Conservation (phyloP, 352 stramenopile genomes). For the Peronospora destructor region DNA sequence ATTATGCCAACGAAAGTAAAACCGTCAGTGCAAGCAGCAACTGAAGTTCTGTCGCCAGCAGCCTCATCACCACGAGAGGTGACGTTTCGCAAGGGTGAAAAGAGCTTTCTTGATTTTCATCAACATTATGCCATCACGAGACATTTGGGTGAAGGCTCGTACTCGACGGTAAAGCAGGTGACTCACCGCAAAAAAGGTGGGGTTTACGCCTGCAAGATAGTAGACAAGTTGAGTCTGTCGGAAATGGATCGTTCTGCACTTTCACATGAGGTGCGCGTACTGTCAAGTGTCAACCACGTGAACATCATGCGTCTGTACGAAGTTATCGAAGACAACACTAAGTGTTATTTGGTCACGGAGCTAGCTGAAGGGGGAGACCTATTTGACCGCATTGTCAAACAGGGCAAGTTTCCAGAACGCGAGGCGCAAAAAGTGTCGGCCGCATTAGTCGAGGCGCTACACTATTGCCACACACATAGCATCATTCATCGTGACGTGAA, state of each 20-base stretch:
- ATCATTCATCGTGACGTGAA: constrained; percentile 86
- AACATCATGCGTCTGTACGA: constrained; percentile 90
- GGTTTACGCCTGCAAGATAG: constrained; percentile 76
- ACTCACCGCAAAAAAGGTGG: constrained; percentile 72
- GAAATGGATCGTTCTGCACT: constrained; percentile 63
- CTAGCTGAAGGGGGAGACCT: constrained; percentile 88
- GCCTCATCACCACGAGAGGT: constrained; percentile 21
- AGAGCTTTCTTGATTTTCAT: constrained; percentile 80
- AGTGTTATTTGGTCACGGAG: constrained; percentile 98
- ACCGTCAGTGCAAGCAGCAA: neutral
- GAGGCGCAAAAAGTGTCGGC: constrained; percentile 65
- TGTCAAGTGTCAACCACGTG: constrained; percentile 67
- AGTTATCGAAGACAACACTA: constrained; percentile 90
- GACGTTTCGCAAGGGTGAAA: constrained; percentile 65
- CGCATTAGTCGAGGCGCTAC: constrained; percentile 80
- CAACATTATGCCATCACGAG: constrained; percentile 74
- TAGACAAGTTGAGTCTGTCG: constrained; percentile 73
- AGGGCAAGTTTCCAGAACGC: constrained; percentile 58
- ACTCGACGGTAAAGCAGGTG: constrained; percentile 85
- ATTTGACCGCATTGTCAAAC: constrained; percentile 83
- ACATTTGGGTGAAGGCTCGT: constrained; percentile 80
- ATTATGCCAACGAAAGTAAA: constrained; percentile 6
- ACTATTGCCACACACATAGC: constrained; percentile 88
- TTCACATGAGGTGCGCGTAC: constrained; percentile 65
- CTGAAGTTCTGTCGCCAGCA: constrained; percentile 2